phyloP scores from a whole-genome alignment of 371 early-diverging fungal species.

The Rhizopus sp. region DNA sequence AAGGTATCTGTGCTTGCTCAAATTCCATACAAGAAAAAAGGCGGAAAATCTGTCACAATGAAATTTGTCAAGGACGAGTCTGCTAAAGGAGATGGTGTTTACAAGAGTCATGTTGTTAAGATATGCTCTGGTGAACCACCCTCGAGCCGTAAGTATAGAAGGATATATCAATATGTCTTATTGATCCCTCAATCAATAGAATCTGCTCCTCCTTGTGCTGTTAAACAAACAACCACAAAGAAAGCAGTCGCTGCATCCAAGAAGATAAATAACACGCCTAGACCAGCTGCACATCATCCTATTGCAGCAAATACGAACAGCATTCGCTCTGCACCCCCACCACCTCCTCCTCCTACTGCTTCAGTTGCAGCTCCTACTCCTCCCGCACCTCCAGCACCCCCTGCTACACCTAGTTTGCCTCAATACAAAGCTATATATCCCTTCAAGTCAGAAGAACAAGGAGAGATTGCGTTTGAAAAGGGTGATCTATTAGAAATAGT shows the following conservation, averaged over 20 bases:
- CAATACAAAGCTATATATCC: slow-evolving; percentile 77
- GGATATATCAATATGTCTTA: not conserved
- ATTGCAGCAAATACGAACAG: slow-evolving; percentile 15
- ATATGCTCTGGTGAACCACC: slow-evolving; percentile 73
- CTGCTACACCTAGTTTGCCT: slow-evolving; percentile 52
- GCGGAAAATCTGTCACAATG: slow-evolving; percentile 70
- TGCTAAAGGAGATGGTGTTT: slow-evolving; percentile 56
- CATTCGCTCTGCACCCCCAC: slow-evolving; percentile 20
- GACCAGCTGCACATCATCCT: slow-evolving; percentile 36
- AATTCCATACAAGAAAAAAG: slow-evolving; percentile 78
- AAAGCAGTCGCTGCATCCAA: slow-evolving; percentile 57
- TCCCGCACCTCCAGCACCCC: slow-evolving; percentile 62
- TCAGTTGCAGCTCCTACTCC: slow-evolving; percentile 40
- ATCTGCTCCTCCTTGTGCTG: slow-evolving; percentile 63
- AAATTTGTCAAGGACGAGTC: slow-evolving; percentile 80
- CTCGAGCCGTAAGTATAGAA: slow-evolving; percentile 45
- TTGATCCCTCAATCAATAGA: slow-evolving; percentile 22
- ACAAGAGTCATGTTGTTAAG: slow-evolving; percentile 78
- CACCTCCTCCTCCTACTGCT: slow-evolving; percentile 15
- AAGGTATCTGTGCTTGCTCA: slow-evolving; percentile 55
- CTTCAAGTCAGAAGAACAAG: slow-evolving; percentile 63
- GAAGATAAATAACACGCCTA: slow-evolving; percentile 55
- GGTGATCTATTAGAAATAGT: slow-evolving; percentile 74
- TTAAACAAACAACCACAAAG: slow-evolving; percentile 32
- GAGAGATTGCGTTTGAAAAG: slow-evolving; percentile 71